Evolutionary conservation across 2,329 filamentous ascomycete species (phyloP).

Genomic region (Diaporthe sp.): DNA sequence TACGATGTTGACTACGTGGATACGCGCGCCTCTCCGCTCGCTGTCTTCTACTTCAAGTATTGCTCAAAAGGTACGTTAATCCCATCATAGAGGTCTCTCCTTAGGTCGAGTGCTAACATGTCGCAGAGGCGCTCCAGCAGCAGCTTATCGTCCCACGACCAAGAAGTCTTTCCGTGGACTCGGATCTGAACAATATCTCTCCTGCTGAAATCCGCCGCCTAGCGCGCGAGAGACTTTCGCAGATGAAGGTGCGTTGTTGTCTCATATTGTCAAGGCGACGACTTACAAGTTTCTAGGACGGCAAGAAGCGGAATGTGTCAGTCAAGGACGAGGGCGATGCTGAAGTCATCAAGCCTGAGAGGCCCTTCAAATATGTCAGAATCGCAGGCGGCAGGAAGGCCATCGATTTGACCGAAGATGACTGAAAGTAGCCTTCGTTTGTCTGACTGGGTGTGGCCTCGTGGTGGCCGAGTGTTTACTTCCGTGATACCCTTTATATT

Average conservation of each 20-base stretch:
- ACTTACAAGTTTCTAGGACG: constrained; percentile 38
- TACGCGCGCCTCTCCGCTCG: constrained; percentile 46
- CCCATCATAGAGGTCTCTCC: no score
- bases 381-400: constrained; percentile 31
- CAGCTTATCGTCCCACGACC: constrained; percentile 50
- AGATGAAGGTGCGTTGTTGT: constrained; percentile 45
- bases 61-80: constrained; percentile 50
- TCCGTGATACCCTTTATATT: neutral
- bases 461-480: neutral
- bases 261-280: no score
- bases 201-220: constrained; percentile 47
- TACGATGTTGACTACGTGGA: no score
- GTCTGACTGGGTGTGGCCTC: neutral
- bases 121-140: constrained; percentile 49
- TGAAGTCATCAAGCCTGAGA: constrained; percentile 28
- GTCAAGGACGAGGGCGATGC: constrained; percentile 49
- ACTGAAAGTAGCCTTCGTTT: neutral
- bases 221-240: constrained; percentile 48
- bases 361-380: constrained; percentile 38
- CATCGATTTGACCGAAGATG: constrained; percentile 41
- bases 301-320: constrained; percentile 28
- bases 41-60: constrained; percentile 51
- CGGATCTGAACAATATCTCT: constrained; percentile 44
- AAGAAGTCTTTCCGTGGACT: constrained; percentile 43
- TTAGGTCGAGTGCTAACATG: neutral